Conservation (phyloP, 345 rosid genomes). For the Nasturtium officinale region DNA sequence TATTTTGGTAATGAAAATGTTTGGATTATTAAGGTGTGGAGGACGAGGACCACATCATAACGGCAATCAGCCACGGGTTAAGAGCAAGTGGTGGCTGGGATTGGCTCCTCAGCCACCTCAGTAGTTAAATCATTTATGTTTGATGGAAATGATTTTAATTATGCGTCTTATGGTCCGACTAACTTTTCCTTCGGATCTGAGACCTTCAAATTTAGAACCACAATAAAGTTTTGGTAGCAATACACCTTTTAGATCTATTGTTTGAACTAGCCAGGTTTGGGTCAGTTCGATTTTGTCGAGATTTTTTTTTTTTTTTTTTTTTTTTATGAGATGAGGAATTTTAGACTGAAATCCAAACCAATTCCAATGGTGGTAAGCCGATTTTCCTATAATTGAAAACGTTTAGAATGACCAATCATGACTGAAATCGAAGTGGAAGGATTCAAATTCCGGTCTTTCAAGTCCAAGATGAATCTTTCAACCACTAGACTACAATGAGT, state of each 20-base stretch:
- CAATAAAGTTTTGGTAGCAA: slow-evolving; percentile 9
- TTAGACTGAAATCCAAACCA: not conserved
- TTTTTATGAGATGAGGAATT: too few species aligned
- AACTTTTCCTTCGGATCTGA: not conserved
- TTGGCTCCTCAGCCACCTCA: slow-evolving; percentile 4
- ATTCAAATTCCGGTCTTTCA: not conserved
- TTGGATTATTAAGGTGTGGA: slow-evolving; percentile 16
- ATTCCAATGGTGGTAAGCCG: not conserved
- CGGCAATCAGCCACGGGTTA: not conserved
- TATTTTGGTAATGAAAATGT: not conserved
- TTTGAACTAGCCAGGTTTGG: not conserved
- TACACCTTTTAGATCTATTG: not conserved
- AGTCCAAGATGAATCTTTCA: not conserved
- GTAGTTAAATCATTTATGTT: not conserved
- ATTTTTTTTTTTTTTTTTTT: too few species aligned
- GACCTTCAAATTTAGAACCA: not conserved
- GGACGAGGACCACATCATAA: slow-evolving; percentile 10
- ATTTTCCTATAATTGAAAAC: not conserved
- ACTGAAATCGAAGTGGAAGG: not conserved
- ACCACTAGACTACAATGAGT: not conserved
- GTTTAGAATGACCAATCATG: not conserved
- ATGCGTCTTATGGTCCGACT: slow-evolving; percentile 2
- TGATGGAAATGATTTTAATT: slow-evolving; percentile 13
- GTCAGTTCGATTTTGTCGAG: not conserved
- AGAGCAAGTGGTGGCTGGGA: slow-evolving; percentile 14